phyloP scores from a whole-genome alignment of 2,329 filamentous ascomycete species.

The Fusarium subtropicale region DNA sequence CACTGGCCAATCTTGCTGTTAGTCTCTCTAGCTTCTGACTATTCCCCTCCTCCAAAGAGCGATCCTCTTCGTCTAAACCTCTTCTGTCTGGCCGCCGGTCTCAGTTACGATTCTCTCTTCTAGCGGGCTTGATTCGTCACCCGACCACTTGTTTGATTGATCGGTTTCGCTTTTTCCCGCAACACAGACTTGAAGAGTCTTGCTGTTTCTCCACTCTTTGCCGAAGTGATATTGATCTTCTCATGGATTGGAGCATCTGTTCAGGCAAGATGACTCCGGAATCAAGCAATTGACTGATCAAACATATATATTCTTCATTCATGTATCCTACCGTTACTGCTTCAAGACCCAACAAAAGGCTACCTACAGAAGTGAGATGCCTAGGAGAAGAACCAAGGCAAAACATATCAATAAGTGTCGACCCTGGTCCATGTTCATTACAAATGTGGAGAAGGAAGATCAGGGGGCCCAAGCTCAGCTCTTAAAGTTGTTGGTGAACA shows the following conservation, averaged over 20 bases:
- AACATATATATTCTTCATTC: neutral
- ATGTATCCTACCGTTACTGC: neutral
- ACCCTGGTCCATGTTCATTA: conserved; percentile 15
- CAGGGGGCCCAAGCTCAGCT: conserved; percentile 23
- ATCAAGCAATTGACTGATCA: neutral
- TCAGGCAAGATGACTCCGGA: neutral
- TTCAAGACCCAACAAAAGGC: conserved; percentile 10
- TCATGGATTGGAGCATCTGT: neutral
- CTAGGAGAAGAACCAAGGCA: neutral
- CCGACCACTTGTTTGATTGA: conserved; percentile 11
- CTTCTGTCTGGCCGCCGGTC: conserved; percentile 27
- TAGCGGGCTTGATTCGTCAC: conserved; percentile 25
- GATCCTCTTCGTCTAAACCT: conserved; percentile 28
- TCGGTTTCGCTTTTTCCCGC: conserved; percentile 31
- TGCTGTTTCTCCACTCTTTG: conserved; percentile 16
- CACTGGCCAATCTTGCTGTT: conserved; percentile 30
- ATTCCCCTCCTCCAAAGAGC: neutral
- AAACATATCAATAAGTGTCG: conserved; percentile 5
- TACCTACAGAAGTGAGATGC: neutral
- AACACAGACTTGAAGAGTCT: conserved; percentile 12
- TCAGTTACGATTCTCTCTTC: conserved; percentile 23
- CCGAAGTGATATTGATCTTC: conserved; percentile 5
- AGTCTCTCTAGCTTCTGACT: conserved; percentile 11
- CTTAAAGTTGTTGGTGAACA: conserved; percentile 12
- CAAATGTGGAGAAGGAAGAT: conserved; percentile 29